Evolutionary conservation across 805 yeast genomes (phyloP), one percentile per base, ranked within the genome.

Genomic region (Maudiozyma turicensis): DNA sequence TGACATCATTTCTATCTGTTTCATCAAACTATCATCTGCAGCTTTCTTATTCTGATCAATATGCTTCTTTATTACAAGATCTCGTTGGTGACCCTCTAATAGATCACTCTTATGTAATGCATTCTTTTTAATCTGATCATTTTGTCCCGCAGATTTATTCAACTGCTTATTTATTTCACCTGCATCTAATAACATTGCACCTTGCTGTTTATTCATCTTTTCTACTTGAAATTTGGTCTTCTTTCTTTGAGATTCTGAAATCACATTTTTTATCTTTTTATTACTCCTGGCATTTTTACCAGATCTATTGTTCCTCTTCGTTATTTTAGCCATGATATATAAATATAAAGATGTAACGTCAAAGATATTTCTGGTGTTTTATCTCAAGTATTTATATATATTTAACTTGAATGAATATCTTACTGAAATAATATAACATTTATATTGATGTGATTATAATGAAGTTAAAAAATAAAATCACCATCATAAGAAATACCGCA

Each of bases 1-100:
- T 1, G 66, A 57, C 28, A 67, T 66, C 52, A 58, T 47, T 38
- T 66, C 69, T 14, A 67, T 59, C 44, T 68, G 72, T 38, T 59
- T 56, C 42, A 56, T 35, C 32, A 69, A 47, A 41, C 54, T 60
- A 26, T 59, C 56, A 8, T 66, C 60, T 1, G 66, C 63, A 14
- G 58, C 62, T 40, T 59, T 55, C 34, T 61, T 57, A 42, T 55
- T 54, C 7, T 50, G 46, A 34, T 54, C 52, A 3, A 58, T 52
- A 34, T 51, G 49, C 11, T 54, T 57, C 31, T 57, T 57, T 3
- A 50, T 52, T 38, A 53, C 49, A 20, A 56, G 55, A 48, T 69
- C 71, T 15, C 53, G 55, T 32, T 53, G 34, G 14, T 58, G 55
- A 48, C 66, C 72, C 29, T 58, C 52, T 32, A 58, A 48, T 14